Evolutionary conservation across 805 yeast genomes (phyloP), one percentile per base, ranked within the genome.

Genomic region (Starmera caribaea): DNA sequence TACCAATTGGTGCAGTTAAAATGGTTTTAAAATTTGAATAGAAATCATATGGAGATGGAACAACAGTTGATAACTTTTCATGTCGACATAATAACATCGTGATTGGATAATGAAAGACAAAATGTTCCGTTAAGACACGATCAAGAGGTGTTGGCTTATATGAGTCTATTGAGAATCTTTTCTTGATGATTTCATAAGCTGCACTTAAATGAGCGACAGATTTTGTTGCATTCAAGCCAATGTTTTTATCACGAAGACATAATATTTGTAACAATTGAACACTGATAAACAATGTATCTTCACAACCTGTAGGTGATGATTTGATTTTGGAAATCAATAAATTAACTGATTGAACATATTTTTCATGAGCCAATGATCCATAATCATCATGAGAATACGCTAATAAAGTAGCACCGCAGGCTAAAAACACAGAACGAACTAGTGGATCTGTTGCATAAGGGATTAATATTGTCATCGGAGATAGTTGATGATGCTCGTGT

Each of bases 341-440:
- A 8, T 41, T 41, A 4, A 53, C 50, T n/a, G 46, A 41, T 8
- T 40, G 42, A 15, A 46, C 45, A 30, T 53, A 53, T 26, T 54
- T 40, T 9, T 40, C 42, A 31, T 43, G 40, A 3, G 54, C 51
- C 17, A 40, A 42, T 6, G 36, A 30, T 5, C 41, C 38, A 29
- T 39, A 52, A 17, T 37, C 35, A 31, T 50, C 55, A 12, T 49
- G 45, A 7, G 41, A 28, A 35, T 44, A 51, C 1, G 56, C 53
- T 16, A 49, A 16, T 14, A 48, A 41, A 3, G 56, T 45, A 2
- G 58, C 53, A 17, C 58, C 58, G 44, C 56, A 51, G 0, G 58
- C 53, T 3, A 51, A 32, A 38, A 48, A 50, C 16, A 49, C 46
- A 30, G 49, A 53, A 15, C 55, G 36, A 4, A 48, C 54, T 2